A percentile compares a stretch with the other conserved stretches of the same genome.
These are phyloP conservation scores for Neostapfia colusana DNA, from an alignment of 176 grass and related monocot genomes.

Conservation along the genomic window DNA sequence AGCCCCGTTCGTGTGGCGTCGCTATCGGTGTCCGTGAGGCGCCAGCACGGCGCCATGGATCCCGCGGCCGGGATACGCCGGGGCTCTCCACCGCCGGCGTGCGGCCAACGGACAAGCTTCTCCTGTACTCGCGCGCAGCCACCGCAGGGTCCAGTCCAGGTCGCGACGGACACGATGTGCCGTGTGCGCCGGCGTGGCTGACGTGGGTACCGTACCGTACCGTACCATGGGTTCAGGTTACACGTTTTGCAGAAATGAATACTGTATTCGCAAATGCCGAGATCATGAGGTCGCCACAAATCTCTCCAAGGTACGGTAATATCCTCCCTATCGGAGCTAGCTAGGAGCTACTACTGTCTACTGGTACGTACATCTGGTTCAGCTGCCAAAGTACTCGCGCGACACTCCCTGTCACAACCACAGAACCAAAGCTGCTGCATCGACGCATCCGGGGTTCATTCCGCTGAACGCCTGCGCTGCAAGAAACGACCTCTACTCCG, in stretches of 20 bases:
- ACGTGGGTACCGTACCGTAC: neutral
- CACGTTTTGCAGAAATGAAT: too few relatives aligned
- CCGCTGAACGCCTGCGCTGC: neutral
- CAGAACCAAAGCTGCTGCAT: neutral
- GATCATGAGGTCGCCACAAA: neutral
- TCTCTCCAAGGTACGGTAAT: neutral
- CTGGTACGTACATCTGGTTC: neutral
- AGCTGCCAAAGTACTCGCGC: conserved; percentile 14
- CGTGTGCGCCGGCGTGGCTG: conserved; percentile 10
- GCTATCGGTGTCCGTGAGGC: conserved; percentile 16
- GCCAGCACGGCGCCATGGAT: conserved; percentile 19
- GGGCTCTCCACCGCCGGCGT: neutral
- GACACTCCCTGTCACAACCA: neutral
- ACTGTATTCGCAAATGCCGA: neutral
- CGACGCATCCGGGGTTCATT: neutral
- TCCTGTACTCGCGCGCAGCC: neutral
- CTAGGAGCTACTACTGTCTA: too few relatives aligned
- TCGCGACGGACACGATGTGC: neutral
- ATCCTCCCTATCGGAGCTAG: neutral
- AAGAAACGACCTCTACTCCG: neutral
- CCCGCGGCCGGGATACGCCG: conserved; percentile 32
- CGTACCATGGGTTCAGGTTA: neutral
- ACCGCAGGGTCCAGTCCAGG: neutral
- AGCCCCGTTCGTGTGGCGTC: conserved; percentile 9
- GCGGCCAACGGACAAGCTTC: conserved; percentile 18